Conservation (phyloP, 2,329 filamentous ascomycete species). For the Aspergillus aculeatus region DNA sequence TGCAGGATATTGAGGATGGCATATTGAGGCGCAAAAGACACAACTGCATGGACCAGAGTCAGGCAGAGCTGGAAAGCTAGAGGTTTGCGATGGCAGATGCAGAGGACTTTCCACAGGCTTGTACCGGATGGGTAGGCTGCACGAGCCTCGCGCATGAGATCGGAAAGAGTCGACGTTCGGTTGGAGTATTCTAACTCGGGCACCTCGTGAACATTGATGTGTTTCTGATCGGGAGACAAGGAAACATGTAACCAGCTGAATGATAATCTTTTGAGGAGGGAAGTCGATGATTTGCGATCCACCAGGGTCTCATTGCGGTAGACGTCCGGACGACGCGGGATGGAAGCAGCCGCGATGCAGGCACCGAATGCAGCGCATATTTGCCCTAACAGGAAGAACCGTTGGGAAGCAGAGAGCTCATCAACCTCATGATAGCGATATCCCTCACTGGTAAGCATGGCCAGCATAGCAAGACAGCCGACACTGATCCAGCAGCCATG, state of each 20-base stretch:
- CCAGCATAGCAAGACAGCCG: not conserved
- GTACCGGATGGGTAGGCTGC: not conserved
- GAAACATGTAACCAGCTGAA: not conserved
- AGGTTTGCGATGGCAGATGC: not conserved
- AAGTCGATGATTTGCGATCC: constrained; percentile 2
- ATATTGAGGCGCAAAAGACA: not conserved
- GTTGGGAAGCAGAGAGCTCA: not conserved
- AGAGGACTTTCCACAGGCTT: not conserved
- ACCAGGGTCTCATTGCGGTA: not conserved
- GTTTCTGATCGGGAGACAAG: not conserved
- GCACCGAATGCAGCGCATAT: not conserved
- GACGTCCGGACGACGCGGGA: constrained; percentile 2
- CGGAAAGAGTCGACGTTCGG: not conserved
- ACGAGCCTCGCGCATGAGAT: not conserved
- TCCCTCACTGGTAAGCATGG: not conserved
- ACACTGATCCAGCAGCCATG: not conserved
- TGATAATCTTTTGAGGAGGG: not conserved
- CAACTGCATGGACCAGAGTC: not conserved
- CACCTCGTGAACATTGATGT: not conserved
- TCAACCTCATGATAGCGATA: not conserved
- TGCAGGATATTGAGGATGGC: not conserved
- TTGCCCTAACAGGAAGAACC: not conserved
- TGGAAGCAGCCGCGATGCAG: not conserved
- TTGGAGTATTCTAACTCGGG: not conserved
- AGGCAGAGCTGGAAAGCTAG: not conserved